Evolutionary conservation across 2,329 filamentous ascomycete species (phyloP), one percentile per base, ranked within the genome.

Genomic region (Leptographium procerum): DNA sequence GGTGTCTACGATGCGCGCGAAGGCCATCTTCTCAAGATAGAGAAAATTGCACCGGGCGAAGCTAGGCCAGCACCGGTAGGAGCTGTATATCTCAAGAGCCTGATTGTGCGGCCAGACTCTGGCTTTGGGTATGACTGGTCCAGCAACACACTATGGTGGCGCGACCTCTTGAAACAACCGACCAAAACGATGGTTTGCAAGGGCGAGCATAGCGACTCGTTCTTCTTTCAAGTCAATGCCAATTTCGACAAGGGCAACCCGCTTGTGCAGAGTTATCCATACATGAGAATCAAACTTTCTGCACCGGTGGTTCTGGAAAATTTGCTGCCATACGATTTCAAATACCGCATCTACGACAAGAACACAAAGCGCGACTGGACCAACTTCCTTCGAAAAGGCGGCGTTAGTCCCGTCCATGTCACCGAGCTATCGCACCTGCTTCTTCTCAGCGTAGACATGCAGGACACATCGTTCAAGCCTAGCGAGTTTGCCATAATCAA

Each of bases 401-500:
- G 95, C 16, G 87, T 97, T 59, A 99, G 94, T 69, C 95, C 95
- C 0, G 91, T 99, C 0, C 94, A 99, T 69, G 91, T 97, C 11
- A 92, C 97, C 22, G 92, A 99, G 72, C 78, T 99, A 24, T 96
- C 92, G 0, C 95, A 97, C 71, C 78, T 99, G 10, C 79, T 99
- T 3, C 78, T 99, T 33, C 81, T 99, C 66, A 97, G 92, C 66
- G 82, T 99, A 62, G 91, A 97, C 66, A 89, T 99, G 85, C 90
- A 99, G 72, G 94, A 99, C 68, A 96, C 91, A 0, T 84, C 88
- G 0, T 96, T 95, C 78, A 95, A 91, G 68, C 82, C 91, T 22
- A 97, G 94, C 73, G 94, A 99, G 62, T 99, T 97, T 73, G 87
- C 91, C 28, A 95, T 99, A 66, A 92, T 99, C 76, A 99, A 99